phyloP scores from a whole-genome alignment of 345 rosid species.

The Eucalyptus caleyi region DNA sequence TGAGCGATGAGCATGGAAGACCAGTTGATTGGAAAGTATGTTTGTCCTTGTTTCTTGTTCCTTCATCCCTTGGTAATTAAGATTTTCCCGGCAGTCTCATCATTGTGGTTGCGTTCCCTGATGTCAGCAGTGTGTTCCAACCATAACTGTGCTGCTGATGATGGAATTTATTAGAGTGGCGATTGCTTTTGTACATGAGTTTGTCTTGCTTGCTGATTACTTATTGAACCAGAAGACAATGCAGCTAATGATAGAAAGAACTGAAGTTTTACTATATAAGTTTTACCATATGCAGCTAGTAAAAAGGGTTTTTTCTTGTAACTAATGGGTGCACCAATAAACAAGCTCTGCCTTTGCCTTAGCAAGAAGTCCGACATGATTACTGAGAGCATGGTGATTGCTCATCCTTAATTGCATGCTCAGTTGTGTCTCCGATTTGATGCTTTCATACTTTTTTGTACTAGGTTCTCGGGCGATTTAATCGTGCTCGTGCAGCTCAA shows the following conservation, averaged over 20 bases:
- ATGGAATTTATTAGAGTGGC: not conserved
- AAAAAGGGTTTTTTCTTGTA: not conserved
- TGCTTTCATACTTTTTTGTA: not conserved
- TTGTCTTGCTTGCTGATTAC: not conserved
- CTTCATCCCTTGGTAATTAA: not conserved
- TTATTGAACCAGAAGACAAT: not conserved
- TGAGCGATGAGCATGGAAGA: not conserved
- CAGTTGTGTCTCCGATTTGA: not conserved
- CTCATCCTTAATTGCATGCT: not conserved
- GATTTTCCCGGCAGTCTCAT: not conserved
- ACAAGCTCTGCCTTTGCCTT: not conserved
- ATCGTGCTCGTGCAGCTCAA: slow-evolving; percentile 75
- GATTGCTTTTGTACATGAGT: not conserved
- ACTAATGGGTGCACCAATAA: not conserved
- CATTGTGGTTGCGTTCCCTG: not conserved
- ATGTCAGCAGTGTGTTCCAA: not conserved
- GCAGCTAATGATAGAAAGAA: not conserved
- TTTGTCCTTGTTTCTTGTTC: not conserved
- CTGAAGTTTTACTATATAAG: not conserved
- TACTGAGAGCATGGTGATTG: not conserved
- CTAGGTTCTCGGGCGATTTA: slow-evolving; percentile 62
- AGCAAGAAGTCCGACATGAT: not conserved
- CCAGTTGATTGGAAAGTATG: not conserved
- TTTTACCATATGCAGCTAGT: not conserved
- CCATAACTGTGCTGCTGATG: not conserved